Conservation (phyloP, 768 basidiomycete species). For the Kwoniella dendrophila region DNA sequence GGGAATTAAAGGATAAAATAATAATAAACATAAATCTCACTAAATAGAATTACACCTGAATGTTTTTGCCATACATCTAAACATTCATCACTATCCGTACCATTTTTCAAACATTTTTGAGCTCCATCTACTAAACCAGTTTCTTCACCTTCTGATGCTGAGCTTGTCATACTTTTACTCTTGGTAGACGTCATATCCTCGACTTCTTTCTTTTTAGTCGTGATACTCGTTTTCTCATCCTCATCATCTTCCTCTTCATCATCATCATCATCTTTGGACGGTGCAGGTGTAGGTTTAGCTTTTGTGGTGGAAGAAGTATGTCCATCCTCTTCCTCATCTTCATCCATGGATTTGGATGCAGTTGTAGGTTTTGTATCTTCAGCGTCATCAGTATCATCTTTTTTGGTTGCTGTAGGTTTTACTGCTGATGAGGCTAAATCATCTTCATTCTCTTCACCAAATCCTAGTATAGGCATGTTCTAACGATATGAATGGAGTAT, state of each 20-base stretch:
- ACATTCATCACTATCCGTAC: conserved; percentile 12
- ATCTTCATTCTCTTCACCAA: not conserved
- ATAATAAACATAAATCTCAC: not conserved
- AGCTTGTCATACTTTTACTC: not conserved
- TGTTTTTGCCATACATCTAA: conserved; percentile 2
- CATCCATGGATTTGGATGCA: not conserved
- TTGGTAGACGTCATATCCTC: not conserved
- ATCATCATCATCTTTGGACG: not conserved
- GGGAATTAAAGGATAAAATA: not conserved
- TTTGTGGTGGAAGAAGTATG: not conserved
- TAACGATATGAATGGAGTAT: too few relatives aligned
- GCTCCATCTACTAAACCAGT: not conserved
- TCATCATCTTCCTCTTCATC: conserved; percentile 1
- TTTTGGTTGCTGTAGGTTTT: not conserved
- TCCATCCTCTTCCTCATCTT: not conserved
- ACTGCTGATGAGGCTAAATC: not conserved
- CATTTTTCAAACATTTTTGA: conserved; percentile 2
- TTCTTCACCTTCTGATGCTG: not conserved
- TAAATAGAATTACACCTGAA: not conserved
- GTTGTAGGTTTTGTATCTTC: not conserved
- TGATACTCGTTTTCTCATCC: not conserved
- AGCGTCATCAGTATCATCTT: not conserved
- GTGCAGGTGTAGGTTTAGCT: not conserved
- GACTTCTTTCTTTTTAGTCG: not conserved
- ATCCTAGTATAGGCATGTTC: not conserved